Evolutionary conservation across 768 basidiomycete species (phyloP).

Genomic region (Mycena olivaceomarginata): DNA sequence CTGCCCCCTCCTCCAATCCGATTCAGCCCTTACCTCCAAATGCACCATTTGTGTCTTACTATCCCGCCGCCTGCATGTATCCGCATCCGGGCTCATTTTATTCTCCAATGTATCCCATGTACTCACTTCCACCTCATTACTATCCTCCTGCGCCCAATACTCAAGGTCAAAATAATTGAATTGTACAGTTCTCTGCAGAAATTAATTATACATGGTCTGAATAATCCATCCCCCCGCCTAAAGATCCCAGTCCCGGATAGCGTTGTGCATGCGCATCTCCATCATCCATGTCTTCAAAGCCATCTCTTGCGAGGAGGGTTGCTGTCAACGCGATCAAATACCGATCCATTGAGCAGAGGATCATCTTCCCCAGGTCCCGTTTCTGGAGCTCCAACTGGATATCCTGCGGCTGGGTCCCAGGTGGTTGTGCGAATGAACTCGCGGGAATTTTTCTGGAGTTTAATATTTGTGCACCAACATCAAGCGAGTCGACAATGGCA

Average conservation of each 20-base stretch:
- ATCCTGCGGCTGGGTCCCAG: constrained; percentile 46
- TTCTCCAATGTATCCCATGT: constrained; percentile 13
- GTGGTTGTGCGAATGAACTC: constrained; percentile 48
- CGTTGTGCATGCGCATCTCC: constrained; percentile 25
- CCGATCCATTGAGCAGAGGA: constrained; percentile 21
- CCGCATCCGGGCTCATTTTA: not conserved
- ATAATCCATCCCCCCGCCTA: constrained; percentile 29
- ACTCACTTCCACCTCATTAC: constrained; percentile 11
- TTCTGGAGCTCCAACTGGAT: constrained; percentile 8
- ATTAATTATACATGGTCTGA: not conserved
- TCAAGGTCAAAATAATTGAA: not conserved
- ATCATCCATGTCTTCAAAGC: constrained; percentile 18
- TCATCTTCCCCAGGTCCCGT: not conserved
- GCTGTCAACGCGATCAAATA: constrained; percentile 16
- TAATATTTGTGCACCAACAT: constrained; percentile 37
- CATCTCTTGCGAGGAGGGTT: constrained; percentile 25
- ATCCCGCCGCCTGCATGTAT: not conserved
- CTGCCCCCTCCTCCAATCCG: too few relatives aligned
- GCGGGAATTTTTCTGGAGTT: constrained; percentile 43
- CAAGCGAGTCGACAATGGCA: constrained; percentile 44
- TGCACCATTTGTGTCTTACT: not conserved
- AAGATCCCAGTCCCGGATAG: constrained; percentile 20
- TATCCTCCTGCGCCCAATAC: not conserved
- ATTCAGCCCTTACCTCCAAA: too few relatives aligned
- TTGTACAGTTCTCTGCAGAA: not conserved